These are phyloP conservation scores for Plantago ovata DNA, from an alignment of 257 asterid species.

Conservation along the genomic window DNA sequence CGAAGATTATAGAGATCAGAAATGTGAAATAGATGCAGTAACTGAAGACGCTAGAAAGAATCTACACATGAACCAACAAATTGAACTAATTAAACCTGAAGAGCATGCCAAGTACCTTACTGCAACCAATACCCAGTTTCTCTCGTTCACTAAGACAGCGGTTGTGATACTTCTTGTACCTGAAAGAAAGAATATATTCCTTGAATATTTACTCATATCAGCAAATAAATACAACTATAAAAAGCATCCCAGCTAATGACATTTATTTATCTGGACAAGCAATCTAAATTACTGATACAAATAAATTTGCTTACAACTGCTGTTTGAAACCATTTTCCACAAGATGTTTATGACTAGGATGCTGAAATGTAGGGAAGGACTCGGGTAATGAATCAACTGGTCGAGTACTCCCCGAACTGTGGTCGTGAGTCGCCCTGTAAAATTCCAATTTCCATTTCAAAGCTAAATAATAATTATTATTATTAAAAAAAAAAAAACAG, in stretches of 20 bases:
- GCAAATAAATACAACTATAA: conserved; percentile 11
- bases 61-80: conserved; percentile 11
- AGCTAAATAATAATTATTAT: background rate
- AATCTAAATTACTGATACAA: conserved; percentile 10
- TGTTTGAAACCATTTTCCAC: conserved; percentile 94
- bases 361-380: conserved; percentile 81
- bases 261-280: conserved; percentile 7
- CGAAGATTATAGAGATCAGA: background rate
- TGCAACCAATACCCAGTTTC: conserved; percentile 87
- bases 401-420: conserved; percentile 58
- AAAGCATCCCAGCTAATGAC: conserved; percentile 13
- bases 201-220: conserved; percentile 4
- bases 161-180: conserved; percentile 75
- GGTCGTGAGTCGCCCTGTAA: conserved; percentile 55
- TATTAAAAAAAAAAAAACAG: background rate
- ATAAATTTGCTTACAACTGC: conserved; percentile 62
- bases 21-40: background rate
- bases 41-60: conserved; percentile 4
- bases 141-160: conserved; percentile 79
- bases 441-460: conserved; percentile 21
- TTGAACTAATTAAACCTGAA: conserved; percentile 10
- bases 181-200: conserved; percentile 26
- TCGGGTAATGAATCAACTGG: conserved; percentile 84
- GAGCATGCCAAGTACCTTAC: conserved; percentile 60
- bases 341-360: conserved; percentile 85